Conservation (phyloP, 768 basidiomycete species). For the Lentinula aciculospora region DNA sequence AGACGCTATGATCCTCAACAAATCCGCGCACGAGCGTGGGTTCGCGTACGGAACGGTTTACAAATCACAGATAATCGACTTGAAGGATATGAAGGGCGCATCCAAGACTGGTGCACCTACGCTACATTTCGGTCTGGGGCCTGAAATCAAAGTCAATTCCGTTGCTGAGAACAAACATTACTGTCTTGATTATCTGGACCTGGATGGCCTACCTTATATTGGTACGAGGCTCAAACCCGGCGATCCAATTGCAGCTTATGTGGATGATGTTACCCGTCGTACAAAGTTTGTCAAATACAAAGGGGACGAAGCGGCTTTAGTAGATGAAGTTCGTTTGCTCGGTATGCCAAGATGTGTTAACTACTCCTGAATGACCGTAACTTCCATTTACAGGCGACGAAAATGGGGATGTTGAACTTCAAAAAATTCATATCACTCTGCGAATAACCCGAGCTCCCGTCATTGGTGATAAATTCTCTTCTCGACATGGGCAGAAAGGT, state of each 20-base stretch:
- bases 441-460: constrained; percentile 93
- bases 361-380: background rate
- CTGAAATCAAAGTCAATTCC: constrained; percentile 55
- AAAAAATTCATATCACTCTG: constrained; percentile 90
- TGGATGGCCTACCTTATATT: constrained; percentile 80
- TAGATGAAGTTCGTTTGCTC: constrained; percentile 88
- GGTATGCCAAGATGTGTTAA: constrained; percentile 36
- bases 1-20: constrained; percentile 99
- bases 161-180: constrained; percentile 34
- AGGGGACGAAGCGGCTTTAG: constrained; percentile 85
- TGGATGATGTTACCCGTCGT: constrained; percentile 76
- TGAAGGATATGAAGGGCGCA: constrained; percentile 74
- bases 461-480: constrained; percentile 99
- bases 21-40: constrained; percentile 96
- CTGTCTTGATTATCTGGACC: constrained; percentile 53
- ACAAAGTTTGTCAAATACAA: constrained; percentile 94
- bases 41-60: constrained; percentile 97
- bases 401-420: constrained; percentile 79
- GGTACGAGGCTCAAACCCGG: constrained; percentile 68
- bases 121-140: constrained; percentile 87
- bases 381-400: constrained; percentile 58
- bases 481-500: constrained; percentile 98
- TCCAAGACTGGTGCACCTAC: constrained; percentile 51
- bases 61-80: constrained; percentile 88
- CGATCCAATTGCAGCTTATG: constrained; percentile 80